phyloP scores from a whole-genome alignment of 83 land plant genomes.

The Picea abies region DNA sequence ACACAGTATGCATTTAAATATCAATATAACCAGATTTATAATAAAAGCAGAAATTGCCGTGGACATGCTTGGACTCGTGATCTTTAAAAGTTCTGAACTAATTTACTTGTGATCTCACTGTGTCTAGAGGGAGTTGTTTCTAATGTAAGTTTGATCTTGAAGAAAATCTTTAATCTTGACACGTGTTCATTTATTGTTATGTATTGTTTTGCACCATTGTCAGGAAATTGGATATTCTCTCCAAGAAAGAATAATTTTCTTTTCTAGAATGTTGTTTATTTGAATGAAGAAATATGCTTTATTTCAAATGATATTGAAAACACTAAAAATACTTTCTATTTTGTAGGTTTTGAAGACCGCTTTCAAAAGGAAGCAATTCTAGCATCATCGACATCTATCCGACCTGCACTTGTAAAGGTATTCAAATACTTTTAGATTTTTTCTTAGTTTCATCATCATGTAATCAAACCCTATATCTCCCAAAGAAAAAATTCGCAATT shows the following conservation, averaged over 20 bases:
- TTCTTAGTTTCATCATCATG: not conserved
- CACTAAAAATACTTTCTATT: not conserved
- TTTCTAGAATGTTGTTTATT: not conserved
- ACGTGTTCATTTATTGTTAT: not conserved
- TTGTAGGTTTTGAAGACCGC: constrained; percentile 85
- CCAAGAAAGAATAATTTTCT: not conserved
- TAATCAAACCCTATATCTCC: not conserved
- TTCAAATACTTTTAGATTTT: not conserved
- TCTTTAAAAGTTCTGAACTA: not conserved
- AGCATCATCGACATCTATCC: constrained; percentile 65
- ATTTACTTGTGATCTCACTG: not conserved
- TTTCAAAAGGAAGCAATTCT: constrained; percentile 89
- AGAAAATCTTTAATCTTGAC: not conserved
- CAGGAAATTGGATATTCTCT: no score
- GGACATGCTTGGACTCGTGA: no score
- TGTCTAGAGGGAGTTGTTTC: not conserved
- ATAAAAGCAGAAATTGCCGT: no score
- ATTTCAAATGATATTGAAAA: not conserved
- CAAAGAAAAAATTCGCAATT: no score
- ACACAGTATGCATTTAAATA: no score
- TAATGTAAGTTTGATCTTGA: not conserved
- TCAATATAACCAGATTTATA: no score
- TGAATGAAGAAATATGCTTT: not conserved
- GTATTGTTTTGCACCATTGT: no score
- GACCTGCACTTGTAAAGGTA: constrained; percentile 87